phyloP scores from a whole-genome alignment of 2,329 filamentous ascomycete species.

The Hymenoscyphus infarciens region DNA sequence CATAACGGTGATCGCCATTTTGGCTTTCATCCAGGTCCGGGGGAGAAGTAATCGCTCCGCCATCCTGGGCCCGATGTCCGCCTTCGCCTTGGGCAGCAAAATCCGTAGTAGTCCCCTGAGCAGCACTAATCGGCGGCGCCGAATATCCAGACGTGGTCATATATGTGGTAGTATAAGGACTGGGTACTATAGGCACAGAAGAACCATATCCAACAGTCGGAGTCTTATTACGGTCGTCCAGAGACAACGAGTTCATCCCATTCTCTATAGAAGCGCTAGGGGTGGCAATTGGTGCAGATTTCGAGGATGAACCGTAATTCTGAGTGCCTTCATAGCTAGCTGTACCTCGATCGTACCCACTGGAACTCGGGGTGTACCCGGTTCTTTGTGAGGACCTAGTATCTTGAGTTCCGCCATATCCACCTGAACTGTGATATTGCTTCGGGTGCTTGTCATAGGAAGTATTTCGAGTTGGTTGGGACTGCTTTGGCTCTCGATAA shows the following conservation, averaged over 20 bases:
- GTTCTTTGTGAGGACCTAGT: background rate
- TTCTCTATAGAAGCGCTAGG: background rate
- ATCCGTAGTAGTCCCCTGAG: background rate
- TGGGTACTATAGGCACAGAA: background rate
- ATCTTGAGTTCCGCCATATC: slow-evolving; percentile 5
- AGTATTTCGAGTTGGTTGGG: background rate
- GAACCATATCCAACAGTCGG: background rate
- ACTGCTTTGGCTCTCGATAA: slow-evolving; percentile 1
- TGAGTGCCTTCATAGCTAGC: background rate
- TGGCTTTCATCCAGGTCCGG: background rate
- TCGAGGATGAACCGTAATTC: background rate
- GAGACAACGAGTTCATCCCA: slow-evolving; percentile 1
- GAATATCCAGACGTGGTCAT: background rate
- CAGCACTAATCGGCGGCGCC: background rate
- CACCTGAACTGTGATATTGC: slow-evolving; percentile 5
- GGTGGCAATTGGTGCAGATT: background rate
- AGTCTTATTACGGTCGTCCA: background rate
- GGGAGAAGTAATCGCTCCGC: background rate
- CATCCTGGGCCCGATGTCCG: background rate
- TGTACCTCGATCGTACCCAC: background rate
- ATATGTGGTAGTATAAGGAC: background rate
- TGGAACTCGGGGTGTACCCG: background rate
- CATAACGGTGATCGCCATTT: slow-evolving; percentile 4
- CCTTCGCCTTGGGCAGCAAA: background rate
- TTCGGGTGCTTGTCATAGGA: slow-evolving; percentile 3